Conservation (phyloP, 2,329 filamentous ascomycete genomes). For the Graphilbum fragrans region DNA sequence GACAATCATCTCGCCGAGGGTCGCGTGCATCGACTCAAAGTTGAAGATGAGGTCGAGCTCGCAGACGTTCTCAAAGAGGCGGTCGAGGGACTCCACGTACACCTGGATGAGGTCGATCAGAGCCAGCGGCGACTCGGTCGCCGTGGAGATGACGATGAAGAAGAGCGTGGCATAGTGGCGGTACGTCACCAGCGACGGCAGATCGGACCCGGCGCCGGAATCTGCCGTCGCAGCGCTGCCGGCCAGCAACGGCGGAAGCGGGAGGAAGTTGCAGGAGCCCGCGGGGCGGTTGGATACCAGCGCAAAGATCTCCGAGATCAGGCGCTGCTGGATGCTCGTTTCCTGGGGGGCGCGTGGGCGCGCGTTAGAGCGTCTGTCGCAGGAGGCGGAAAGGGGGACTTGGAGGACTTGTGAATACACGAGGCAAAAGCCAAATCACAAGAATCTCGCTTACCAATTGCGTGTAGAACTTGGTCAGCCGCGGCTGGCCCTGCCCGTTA, state of each 20-base stretch:
- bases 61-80: constrained; percentile 96
- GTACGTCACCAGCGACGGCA: constrained; percentile 92
- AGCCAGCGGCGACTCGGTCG: constrained; percentile 88
- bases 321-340: constrained; percentile 89
- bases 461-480: constrained; percentile 97
- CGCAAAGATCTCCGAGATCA: constrained; percentile 94
- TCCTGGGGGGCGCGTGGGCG: too few species aligned
- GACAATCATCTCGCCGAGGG: constrained; percentile 86
- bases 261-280: constrained; percentile 96
- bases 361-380: background rate
- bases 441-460: constrained; percentile 54
- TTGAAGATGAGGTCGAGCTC: constrained; percentile 98
- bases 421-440: background rate
- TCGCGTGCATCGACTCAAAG: constrained; percentile 90
- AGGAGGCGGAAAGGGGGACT: background rate
- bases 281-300: constrained; percentile 83
- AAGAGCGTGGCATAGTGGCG: constrained; percentile 96
- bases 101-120: constrained; percentile 96
- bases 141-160: constrained; percentile 96
- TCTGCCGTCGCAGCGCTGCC: constrained; percentile 54
- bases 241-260: constrained; percentile 56
- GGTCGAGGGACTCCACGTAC: constrained; percentile 90
- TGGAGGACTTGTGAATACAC: background rate
- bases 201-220: constrained; percentile 56
- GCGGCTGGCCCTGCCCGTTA: constrained; percentile 94